phyloP scores from a whole-genome alignment of 345 rosid species.

The Eucalyptus curtisii region DNA sequence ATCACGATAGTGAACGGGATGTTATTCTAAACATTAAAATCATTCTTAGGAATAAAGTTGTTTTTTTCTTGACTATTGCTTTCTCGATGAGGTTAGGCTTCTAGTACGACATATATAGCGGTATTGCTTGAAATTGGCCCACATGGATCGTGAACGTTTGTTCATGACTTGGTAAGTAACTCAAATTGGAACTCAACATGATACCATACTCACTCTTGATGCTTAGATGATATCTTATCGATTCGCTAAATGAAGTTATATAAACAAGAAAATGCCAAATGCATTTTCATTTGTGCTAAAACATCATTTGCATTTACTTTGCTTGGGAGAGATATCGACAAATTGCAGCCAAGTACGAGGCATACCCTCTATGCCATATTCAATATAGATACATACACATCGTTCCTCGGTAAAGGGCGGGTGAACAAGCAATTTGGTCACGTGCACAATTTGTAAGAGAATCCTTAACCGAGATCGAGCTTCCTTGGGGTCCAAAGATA shows the following conservation, averaged over 20 bases:
- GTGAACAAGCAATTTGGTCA: neutral
- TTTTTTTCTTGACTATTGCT: neutral
- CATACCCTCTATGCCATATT: neutral
- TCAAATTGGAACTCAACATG: neutral
- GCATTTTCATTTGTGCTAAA: neutral
- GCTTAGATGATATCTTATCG: neutral
- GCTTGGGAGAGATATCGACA: neutral
- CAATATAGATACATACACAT: fast-evolving
- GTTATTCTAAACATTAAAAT: neutral
- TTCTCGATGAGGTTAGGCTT: neutral
- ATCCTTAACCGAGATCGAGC: no score
- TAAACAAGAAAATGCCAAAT: neutral
- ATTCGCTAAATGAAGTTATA: neutral
- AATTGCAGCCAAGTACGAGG: neutral
- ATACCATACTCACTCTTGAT: neutral
- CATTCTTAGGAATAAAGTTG: neutral
- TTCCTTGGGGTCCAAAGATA: neutral
- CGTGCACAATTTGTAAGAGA: neutral
- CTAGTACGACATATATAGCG: neutral
- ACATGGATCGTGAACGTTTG: neutral
- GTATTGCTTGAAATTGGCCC: neutral
- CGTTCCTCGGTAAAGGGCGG: neutral
- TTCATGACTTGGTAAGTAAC: neutral
- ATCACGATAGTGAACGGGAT: neutral
- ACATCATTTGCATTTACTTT: neutral